phyloP scores from a whole-genome alignment of 2,329 filamentous ascomycete genomes.

The Arthrobotrys musiformis region DNA sequence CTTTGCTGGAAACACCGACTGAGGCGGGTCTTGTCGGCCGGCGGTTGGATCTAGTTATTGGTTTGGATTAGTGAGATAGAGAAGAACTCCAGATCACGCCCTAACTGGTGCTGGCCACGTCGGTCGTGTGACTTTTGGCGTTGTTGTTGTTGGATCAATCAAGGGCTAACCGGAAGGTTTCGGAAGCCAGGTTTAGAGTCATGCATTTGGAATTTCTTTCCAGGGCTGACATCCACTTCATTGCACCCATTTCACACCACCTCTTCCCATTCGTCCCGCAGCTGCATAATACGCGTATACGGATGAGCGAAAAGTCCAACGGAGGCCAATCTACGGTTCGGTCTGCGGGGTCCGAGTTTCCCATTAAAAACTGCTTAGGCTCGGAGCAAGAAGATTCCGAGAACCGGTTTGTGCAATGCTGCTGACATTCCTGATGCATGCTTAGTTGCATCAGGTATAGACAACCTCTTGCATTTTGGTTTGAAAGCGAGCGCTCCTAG shows the following conservation, averaged over 20 bases:
- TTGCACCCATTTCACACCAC: slow-evolving; percentile 10
- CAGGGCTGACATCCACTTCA: slow-evolving; percentile 21
- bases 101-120: not conserved
- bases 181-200: slow-evolving; percentile 29
- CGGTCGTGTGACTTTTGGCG: slow-evolving; percentile 53
- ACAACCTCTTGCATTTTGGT: slow-evolving; percentile 40
- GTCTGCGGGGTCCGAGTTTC: slow-evolving; percentile 51
- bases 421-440: slow-evolving; percentile 50
- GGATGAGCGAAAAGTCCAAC: not conserved
- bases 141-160: slow-evolving; percentile 42
- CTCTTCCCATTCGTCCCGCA: slow-evolving; percentile 19
- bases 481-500: too few species aligned
- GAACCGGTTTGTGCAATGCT: slow-evolving; percentile 12
- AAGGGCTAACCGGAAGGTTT: slow-evolving; percentile 48
- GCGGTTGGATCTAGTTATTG: not conserved
- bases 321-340: slow-evolving; percentile 32
- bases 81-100: not conserved
- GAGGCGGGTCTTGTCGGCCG: slow-evolving; percentile 25
- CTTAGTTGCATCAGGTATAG: slow-evolving; percentile 50
- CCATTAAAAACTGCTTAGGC: not conserved
- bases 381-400: slow-evolving; percentile 51
- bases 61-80: not conserved
- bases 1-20: slow-evolving; percentile 23
- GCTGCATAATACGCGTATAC: slow-evolving; percentile 1
- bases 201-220: slow-evolving; percentile 56